Evolutionary conservation across 1,284 basidiomycete species (phyloP), one percentile per base, ranked within the genome.

Genomic region (Sphagnurus paluster): DNA sequence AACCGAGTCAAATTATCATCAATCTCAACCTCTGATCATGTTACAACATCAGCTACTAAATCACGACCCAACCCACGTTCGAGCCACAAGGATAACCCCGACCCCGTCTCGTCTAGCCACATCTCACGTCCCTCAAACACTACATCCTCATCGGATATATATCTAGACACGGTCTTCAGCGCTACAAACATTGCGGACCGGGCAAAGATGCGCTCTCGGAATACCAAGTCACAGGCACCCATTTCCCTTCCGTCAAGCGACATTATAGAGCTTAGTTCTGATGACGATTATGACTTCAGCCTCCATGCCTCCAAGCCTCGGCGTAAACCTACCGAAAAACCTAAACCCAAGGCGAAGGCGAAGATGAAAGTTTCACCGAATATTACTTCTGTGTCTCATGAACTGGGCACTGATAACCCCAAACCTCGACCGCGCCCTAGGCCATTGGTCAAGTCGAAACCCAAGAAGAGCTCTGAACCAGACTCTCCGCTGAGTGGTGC

Each of bases 151-250:
- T 51, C 44, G 3, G 29, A 47, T 32, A 16, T 44, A 16, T 30
- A 39, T 28, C 39, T 46, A 30, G 46, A 53, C 28, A 39, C 29
- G 9, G 47, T 47, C 9, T 39, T 39, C 17, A 40, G 36, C 33
- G 42, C 49, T 29, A 29, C 54, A 8, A 67, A 62, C 46, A 71
- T 70, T 25, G 69, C 69, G 10, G 70, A 72, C 37, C 60, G 69
- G 14, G 67, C 69, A 25, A 70, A 72, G 45, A 70, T 57, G 52
- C 67, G 70, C 10, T 62, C 67, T 42, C 56, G 69, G 26, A 64
- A 56, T 17, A n/a, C 48, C 1, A 55, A 49, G 13, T 29, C 52
- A 11, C 32, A 41, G 19, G 39, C 33, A 5, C 46, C 25, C 23
- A 24, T 28, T 19, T 24, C 47, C 14, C 24, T 34, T 19, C 14